These are phyloP conservation scores for Rhodofomes roseus DNA, from an alignment of 1,284 basidiomycete species.

Conservation along the genomic window DNA sequence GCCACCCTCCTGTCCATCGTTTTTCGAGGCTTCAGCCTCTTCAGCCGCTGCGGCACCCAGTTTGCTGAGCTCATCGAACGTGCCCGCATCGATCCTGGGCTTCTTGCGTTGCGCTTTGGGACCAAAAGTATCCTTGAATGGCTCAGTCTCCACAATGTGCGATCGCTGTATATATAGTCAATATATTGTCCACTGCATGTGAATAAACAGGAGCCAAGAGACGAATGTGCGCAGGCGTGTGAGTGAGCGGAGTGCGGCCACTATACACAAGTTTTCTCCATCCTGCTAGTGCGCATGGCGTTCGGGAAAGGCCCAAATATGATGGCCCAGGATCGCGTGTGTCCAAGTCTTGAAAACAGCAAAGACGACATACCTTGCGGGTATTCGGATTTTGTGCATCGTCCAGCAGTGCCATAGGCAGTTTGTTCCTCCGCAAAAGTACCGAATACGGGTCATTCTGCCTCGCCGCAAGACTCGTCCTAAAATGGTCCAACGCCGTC, in stretches of 20 bases:
- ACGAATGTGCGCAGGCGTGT: no score
- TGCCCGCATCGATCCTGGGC: constrained; percentile 79
- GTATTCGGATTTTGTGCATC: constrained; percentile 77
- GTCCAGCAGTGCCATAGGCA: constrained; percentile 91
- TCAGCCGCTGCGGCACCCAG: constrained; percentile 46
- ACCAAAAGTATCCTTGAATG: constrained; percentile 90
- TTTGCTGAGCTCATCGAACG: constrained; percentile 84
- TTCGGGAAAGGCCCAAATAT: no score
- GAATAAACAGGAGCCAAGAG: no score
- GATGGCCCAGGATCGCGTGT: no score
- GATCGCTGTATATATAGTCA: constrained; percentile 50
- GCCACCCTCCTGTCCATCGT: constrained; percentile 34
- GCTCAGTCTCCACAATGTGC: constrained; percentile 92
- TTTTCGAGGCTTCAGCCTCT: constrained; percentile 40
- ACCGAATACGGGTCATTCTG: constrained; percentile 95
- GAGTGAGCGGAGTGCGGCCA: no score
- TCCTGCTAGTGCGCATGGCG: no score
- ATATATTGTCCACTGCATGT: neutral
- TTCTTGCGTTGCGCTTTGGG: constrained; percentile 91
- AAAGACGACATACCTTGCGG: constrained; percentile 58
- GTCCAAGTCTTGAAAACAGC: constrained; percentile 10
- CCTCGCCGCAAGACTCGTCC: constrained; percentile 78
- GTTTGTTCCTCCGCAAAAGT: constrained; percentile 85
- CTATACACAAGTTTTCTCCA: no score
- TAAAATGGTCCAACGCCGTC: constrained; percentile 90